phyloP scores from a whole-genome alignment of 2,329 filamentous ascomycete species.

The Claviceps pazoutovae region DNA sequence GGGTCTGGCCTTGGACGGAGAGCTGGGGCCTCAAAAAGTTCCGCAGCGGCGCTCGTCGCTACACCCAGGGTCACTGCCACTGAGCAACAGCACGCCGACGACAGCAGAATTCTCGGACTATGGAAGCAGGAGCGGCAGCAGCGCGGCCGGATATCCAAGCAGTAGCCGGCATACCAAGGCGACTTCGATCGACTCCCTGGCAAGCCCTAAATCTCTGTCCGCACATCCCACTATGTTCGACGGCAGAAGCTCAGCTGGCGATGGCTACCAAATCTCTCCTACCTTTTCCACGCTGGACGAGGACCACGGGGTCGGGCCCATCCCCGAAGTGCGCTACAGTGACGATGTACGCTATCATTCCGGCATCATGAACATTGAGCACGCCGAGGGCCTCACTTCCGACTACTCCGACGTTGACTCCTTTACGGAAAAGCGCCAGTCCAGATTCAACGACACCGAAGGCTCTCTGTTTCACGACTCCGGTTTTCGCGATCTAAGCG shows the following conservation, averaged over 20 bases:
- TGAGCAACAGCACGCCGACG: constrained; percentile 23
- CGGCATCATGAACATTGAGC: not conserved
- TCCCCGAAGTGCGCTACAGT: not conserved
- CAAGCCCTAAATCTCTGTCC: not conserved
- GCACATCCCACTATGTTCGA: not conserved
- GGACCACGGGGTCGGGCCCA: not conserved
- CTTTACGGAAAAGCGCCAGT: constrained; percentile 12
- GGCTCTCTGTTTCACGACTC: constrained; percentile 22
- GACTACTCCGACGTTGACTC: constrained; percentile 20
- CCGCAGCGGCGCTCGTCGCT: constrained; percentile 8
- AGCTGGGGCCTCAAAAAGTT: constrained; percentile 1
- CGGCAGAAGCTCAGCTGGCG: constrained; percentile 1
- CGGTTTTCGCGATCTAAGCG: constrained; percentile 20
- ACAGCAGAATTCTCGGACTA: constrained; percentile 19
- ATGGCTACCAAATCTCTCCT: constrained; percentile 1
- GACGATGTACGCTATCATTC: not conserved
- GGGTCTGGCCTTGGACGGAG: constrained; percentile 1
- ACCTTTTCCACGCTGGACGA: constrained; percentile 1
- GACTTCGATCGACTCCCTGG: constrained; percentile 26
- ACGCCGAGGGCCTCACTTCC: constrained; percentile 5
- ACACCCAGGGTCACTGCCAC: constrained; percentile 25
- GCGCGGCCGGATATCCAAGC: constrained; percentile 23
- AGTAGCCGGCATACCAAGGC: constrained; percentile 31
- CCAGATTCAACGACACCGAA: constrained; percentile 17
- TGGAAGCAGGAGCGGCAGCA: constrained; percentile 28